Percentiles rank a stretch among this genome's conserved stretches.
phyloP scores from a whole-genome alignment of 2,329 filamentous ascomycete species.

The Monilinia laxa region DNA sequence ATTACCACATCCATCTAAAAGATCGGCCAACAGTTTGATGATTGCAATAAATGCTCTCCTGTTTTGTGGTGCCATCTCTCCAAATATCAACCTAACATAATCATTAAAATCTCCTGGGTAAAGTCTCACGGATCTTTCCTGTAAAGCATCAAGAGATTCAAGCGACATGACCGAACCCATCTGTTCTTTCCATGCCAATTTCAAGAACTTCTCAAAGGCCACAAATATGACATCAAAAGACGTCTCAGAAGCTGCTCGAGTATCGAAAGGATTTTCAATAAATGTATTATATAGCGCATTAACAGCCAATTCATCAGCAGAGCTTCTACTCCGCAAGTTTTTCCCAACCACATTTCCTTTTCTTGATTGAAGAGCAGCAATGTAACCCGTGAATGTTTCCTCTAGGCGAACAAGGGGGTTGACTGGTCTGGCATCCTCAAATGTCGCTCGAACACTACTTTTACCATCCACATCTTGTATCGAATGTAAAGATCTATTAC shows the following conservation, averaged over 20 bases:
- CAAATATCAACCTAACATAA: slow-evolving; percentile 63
- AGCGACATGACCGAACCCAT: slow-evolving; percentile 82
- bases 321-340: slow-evolving; percentile 66
- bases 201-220: slow-evolving; percentile 90
- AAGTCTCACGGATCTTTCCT: slow-evolving; percentile 62
- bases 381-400: slow-evolving; percentile 80
- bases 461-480: slow-evolving; percentile 36
- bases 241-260: slow-evolving; percentile 72
- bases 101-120: slow-evolving; percentile 72
- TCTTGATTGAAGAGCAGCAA: slow-evolving; percentile 76
- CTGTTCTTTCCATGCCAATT: slow-evolving; percentile 82
- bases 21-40: slow-evolving; percentile 80
- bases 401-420: slow-evolving; percentile 74
- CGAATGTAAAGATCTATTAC: slow-evolving; percentile 37
- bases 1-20: slow-evolving; percentile 86
- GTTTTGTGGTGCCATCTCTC: slow-evolving; percentile 68
- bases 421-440: slow-evolving; percentile 55
- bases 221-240: slow-evolving; percentile 83
- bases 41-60: slow-evolving; percentile 77
- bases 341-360: slow-evolving; percentile 85
- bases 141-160: slow-evolving; percentile 70
- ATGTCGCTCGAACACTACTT: slow-evolving; percentile 42
- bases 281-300: slow-evolving; percentile 90
- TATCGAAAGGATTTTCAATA: slow-evolving; percentile 77
- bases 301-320: slow-evolving; percentile 74